phyloP scores from a whole-genome alignment of 768 basidiomycete species.

The Phylloporus scabripes region DNA sequence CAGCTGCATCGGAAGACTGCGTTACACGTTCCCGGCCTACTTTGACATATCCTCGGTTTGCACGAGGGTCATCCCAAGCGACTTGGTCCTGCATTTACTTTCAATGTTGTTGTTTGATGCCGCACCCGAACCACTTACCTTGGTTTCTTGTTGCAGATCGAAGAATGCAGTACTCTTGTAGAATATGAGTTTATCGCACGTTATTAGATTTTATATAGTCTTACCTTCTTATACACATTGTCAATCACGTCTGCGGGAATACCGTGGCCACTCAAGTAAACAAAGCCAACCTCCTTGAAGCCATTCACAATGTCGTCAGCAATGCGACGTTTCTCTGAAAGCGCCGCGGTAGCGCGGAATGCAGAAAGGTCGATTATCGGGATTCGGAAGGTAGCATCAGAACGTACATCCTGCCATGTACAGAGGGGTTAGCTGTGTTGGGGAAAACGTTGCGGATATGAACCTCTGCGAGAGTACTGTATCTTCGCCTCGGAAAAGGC shows the following conservation, averaged over 20 bases:
- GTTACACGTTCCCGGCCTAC: conserved; percentile 81
- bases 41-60: conserved; percentile 80
- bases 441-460: neutral
- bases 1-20: conserved; percentile 59
- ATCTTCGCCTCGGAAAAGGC: conserved; percentile 6
- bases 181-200: neutral
- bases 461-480: conserved; percentile 26
- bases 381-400: conserved; percentile 48
- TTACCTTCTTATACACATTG: conserved; percentile 61
- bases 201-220: conserved; percentile 5
- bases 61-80: conserved; percentile 80
- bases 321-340: conserved; percentile 51
- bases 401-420: conserved; percentile 29
- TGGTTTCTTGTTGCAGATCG: conserved; percentile 50
- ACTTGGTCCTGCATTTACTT: conserved; percentile 43
- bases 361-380: conserved; percentile 77
- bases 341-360: conserved; percentile 48
- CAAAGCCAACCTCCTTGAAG: conserved; percentile 76
- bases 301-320: conserved; percentile 68
- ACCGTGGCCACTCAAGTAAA: conserved; percentile 73
- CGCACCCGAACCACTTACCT: conserved; percentile 35
- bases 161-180: conserved; percentile 75
- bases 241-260: conserved; percentile 53
- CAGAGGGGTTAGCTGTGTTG: conserved; percentile 3
- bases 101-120: neutral